Evolutionary conservation across 2,329 filamentous ascomycete genomes (phyloP), one percentile per base, ranked within the genome.

Genomic region (Amauroascus verrucosus): DNA sequence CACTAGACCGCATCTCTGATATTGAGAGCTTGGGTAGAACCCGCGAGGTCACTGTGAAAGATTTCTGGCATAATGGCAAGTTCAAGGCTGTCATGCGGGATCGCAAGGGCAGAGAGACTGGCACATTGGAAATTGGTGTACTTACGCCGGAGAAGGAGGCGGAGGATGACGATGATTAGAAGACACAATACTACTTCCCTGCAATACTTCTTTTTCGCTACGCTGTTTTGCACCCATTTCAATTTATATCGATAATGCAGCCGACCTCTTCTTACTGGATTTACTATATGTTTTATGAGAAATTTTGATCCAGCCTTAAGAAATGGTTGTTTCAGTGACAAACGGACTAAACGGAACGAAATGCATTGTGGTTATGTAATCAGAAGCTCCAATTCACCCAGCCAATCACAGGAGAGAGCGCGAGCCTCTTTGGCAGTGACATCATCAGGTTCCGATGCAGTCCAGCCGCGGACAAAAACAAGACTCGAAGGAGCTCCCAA

Each of bases 1-100:
- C 93, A 0, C 73, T 95, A 22, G 79, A 91, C 55, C 80, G 93
- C 20, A 98, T 98, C 60, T 72, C 77, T n/a, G 90, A 85, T 59
- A 98, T 98, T 65, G 93, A 98, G 75, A 90, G 84, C 63, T 76
- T 98, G 57, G 91, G 90, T 33, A 78, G 93, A 58, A 98, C 93
- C n/a, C 82, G 91, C 57, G 93, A 98, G 71, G 68, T 98, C 50
- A 94, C 95, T 1, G 86, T 95, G 59, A 98, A 98, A 73, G 93
- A 97, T 68, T 75, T 97, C 37, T 91, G 93, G 64, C 75, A 90
- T 30, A 83, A 86, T 11, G 89, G 89, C 1, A 85, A 84, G 67
- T 96, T 95, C 65, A 77, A 81, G 57, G 78, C 91, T 57, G 68
- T 71, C 40, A 73, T 74, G 57, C 64, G 65, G 53, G 73, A 79